phyloP scores from a whole-genome alignment of 495 filamentous ascomycete genomes.

The Gamarada debralockiae region DNA sequence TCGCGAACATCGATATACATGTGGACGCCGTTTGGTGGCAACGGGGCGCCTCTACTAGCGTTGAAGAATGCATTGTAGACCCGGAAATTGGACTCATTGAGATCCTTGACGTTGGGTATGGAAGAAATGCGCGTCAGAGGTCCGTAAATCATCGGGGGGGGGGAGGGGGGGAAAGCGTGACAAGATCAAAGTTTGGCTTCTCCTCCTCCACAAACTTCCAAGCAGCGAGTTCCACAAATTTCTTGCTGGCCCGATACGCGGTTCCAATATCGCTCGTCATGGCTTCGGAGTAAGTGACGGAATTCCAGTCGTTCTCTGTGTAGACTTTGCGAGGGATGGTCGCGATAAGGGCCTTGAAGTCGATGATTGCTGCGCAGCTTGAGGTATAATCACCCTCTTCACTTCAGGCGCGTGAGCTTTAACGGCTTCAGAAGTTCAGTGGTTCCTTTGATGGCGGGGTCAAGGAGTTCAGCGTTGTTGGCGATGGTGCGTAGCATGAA shows the following conservation, averaged over 20 bases:
- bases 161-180: conserved; percentile 11
- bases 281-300: conserved; percentile 10
- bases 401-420: conserved; percentile 25
- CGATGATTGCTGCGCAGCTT: conserved; percentile 9
- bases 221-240: conserved; percentile 14
- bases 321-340: conserved; percentile 7
- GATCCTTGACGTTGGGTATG: conserved; percentile 2
- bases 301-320: conserved; percentile 16
- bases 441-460: conserved; percentile 32
- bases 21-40: conserved; percentile 16
- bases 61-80: conserved; percentile 15
- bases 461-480: conserved; percentile 26
- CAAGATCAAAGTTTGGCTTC: conserved; percentile 16
- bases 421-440: conserved; percentile 29
- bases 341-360: neutral
- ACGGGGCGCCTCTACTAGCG: neutral
- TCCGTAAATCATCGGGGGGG: conserved; percentile 18
- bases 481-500: conserved; percentile 24
- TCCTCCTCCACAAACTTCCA: conserved; percentile 15
- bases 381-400: conserved; percentile 37
- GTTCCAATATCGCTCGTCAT: conserved; percentile 2
- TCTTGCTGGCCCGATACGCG: conserved; percentile 18
- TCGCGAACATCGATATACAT: conserved; percentile 15
- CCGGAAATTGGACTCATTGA: conserved; percentile 12
- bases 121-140: conserved; percentile 8